Evolutionary conservation across 2,329 filamentous ascomycete species (phyloP).

Genomic region (Alternaria arborescens): DNA sequence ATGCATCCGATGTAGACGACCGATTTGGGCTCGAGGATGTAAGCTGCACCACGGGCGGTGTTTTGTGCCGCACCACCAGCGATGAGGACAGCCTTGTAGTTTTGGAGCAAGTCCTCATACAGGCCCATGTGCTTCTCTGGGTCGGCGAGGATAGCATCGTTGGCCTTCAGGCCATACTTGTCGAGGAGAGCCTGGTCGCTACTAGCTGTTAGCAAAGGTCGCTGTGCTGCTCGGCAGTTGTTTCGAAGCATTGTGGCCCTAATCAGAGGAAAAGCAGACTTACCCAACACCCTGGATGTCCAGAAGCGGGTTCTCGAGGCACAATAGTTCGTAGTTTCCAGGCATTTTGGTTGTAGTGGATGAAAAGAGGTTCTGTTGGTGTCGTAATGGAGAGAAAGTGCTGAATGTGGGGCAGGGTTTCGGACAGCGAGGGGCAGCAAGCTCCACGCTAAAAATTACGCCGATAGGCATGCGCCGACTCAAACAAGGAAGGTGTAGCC

Average conservation of each 20-base stretch:
- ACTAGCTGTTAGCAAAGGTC: constrained; percentile 36
- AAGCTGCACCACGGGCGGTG: constrained; percentile 93
- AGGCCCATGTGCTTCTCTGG: constrained; percentile 81
- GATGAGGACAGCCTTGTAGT: constrained; percentile 92
- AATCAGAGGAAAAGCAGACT: constrained; percentile 29
- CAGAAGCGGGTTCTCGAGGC: constrained; percentile 96
- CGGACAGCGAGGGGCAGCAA: constrained; percentile 25
- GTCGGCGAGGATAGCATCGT: constrained; percentile 97
- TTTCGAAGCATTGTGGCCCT: neutral
- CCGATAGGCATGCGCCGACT: constrained; percentile 4
- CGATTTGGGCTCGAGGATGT: constrained; percentile 88
- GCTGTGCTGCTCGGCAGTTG: constrained; percentile 15
- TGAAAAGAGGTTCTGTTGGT: constrained; percentile 21
- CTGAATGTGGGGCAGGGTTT: constrained; percentile 29
- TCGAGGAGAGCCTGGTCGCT: constrained; percentile 85
- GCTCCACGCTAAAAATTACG: constrained; percentile 23
- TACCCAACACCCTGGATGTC: constrained; percentile 88
- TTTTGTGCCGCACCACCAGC: constrained; percentile 97
- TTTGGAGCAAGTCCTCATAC: constrained; percentile 92
- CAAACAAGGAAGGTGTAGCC: constrained; percentile 12
- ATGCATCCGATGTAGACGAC: constrained; percentile 94
- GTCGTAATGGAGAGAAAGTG: constrained; percentile 25
- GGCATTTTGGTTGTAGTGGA: constrained; percentile 67
- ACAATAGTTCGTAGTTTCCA: constrained; percentile 88
- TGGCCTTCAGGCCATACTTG: constrained; percentile 93